Evolutionary conservation across 768 basidiomycete genomes (phyloP).

Genomic region (Trametes cinnabarina): DNA sequence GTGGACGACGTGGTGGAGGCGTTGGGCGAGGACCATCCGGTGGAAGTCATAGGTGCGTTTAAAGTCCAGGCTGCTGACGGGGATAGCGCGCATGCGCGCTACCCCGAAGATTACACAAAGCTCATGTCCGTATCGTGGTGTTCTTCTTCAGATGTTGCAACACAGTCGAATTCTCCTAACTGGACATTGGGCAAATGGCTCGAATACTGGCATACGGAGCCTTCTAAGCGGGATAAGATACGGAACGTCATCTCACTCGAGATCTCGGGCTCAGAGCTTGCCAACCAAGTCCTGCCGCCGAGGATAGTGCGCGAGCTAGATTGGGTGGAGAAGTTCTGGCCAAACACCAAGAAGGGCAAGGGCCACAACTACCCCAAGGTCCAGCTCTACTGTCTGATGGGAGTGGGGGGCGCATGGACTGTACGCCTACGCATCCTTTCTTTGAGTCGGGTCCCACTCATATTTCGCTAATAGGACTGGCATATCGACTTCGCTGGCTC

Average conservation of each 20-base stretch:
- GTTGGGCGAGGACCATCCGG: constrained; percentile 72
- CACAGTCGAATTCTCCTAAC: constrained; percentile 79
- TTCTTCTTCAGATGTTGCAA: constrained; percentile 66
- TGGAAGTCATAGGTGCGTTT: constrained; percentile 87
- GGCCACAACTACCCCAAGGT: constrained; percentile 87
- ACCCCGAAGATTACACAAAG: background rate
- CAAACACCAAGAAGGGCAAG: constrained; percentile 63
- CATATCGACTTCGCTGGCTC: constrained; percentile 98
- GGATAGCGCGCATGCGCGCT: background rate
- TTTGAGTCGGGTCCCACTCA: background rate
- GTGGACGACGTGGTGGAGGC: constrained; percentile 79
- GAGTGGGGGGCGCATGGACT: constrained; percentile 90
- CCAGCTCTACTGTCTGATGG: constrained; percentile 96
- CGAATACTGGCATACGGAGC: constrained; percentile 73
- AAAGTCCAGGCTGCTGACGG: background rate
- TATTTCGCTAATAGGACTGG: constrained; percentile 71
- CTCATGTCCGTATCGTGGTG: constrained; percentile 3
- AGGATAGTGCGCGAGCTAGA: constrained; percentile 84
- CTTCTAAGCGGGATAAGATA: constrained; percentile 74
- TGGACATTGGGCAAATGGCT: constrained; percentile 95
- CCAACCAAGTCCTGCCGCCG: constrained; percentile 78
- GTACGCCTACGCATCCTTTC: constrained; percentile 54
- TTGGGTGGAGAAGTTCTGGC: constrained; percentile 98
- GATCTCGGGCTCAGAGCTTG: constrained; percentile 81
- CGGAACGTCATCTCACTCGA: constrained; percentile 96